phyloP scores from a whole-genome alignment of 1,284 basidiomycete species.

The Malassezia psittaci region DNA sequence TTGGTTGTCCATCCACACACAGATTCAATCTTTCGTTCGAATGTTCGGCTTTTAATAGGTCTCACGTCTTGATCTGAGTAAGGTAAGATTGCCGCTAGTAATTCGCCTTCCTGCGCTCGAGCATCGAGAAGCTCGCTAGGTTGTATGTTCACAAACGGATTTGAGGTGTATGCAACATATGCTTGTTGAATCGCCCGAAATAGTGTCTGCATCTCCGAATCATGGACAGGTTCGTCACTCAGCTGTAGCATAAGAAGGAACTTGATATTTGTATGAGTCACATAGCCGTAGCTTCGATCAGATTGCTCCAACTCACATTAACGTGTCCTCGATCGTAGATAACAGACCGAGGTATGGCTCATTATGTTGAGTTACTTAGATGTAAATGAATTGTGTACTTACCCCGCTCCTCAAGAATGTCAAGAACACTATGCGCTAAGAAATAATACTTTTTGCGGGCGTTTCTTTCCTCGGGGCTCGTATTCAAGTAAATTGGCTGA shows the following conservation, averaged over 20 bases:
- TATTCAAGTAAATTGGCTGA: constrained; percentile 4
- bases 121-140: background rate
- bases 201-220: constrained; percentile 9
- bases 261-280: constrained; percentile 13
- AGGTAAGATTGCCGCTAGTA: background rate
- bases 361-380: background rate
- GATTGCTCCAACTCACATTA: constrained; percentile 7
- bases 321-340: constrained; percentile 11
- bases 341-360: constrained; percentile 14
- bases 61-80: background rate
- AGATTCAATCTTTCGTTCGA: background rate
- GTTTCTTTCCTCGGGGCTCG: background rate
- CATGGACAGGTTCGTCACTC: background rate
- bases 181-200: background rate
- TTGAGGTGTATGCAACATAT: constrained; percentile 6
- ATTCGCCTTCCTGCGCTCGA: background rate
- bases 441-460: constrained; percentile 12
- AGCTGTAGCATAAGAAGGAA: constrained; percentile 17
- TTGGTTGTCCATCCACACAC: constrained; percentile 1
- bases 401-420: constrained; percentile 19
- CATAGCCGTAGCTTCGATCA: constrained; percentile 16
- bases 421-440: constrained; percentile 17
- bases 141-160: constrained; percentile 3
- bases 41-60: background rate
- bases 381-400: background rate